Percentiles rank a stretch among this genome's conserved stretches.
Conservation (phyloP, 129 eudicot species). For the Flaveria robusta region DNA sequence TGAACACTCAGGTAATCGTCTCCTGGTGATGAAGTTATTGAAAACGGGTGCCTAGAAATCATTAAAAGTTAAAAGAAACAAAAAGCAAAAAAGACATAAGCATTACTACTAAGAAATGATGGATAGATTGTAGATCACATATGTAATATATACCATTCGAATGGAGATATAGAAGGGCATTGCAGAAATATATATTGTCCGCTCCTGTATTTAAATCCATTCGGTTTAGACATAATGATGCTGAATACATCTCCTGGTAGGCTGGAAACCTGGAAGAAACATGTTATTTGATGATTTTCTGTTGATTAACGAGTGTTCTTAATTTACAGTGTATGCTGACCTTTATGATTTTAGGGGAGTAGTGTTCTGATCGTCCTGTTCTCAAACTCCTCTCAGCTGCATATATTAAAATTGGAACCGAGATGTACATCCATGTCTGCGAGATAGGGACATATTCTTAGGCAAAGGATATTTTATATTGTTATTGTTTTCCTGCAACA, state of each 20-base stretch:
- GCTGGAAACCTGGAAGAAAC: slow-evolving; percentile 53
- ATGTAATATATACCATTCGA: slow-evolving; percentile 68
- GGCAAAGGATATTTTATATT: not conserved
- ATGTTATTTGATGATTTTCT: slow-evolving; percentile 1
- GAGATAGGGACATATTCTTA: slow-evolving; percentile 25
- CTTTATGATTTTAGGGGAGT: slow-evolving; percentile 73
- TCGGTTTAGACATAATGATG: slow-evolving; percentile 88
- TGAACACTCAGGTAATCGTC: slow-evolving; percentile 89
- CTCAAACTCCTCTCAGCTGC: slow-evolving; percentile 93
- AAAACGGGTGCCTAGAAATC: slow-evolving; percentile 86
- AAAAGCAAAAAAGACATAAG: not conserved
- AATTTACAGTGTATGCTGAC: slow-evolving; percentile 31
- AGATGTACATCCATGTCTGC: slow-evolving; percentile 98
- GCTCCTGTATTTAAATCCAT: slow-evolving; percentile 81
- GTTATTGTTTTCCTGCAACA: slow-evolving; percentile 8
- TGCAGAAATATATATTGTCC: slow-evolving; percentile 97
- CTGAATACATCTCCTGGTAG: slow-evolving; percentile 93
- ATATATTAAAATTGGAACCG: slow-evolving; percentile 82
- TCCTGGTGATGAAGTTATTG: slow-evolving; percentile 91
- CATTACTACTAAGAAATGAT: not conserved
- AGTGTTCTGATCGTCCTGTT: slow-evolving; percentile 75
- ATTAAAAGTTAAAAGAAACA: not conserved
- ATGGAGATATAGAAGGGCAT: slow-evolving; percentile 90
- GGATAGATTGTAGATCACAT: not conserved
- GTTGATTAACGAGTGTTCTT: not conserved